A percentile compares a stretch with the other conserved stretches of the same genome.
phyloP scores from a whole-genome alignment of 345 rosid species.

The Mallotus nudiflorus region DNA sequence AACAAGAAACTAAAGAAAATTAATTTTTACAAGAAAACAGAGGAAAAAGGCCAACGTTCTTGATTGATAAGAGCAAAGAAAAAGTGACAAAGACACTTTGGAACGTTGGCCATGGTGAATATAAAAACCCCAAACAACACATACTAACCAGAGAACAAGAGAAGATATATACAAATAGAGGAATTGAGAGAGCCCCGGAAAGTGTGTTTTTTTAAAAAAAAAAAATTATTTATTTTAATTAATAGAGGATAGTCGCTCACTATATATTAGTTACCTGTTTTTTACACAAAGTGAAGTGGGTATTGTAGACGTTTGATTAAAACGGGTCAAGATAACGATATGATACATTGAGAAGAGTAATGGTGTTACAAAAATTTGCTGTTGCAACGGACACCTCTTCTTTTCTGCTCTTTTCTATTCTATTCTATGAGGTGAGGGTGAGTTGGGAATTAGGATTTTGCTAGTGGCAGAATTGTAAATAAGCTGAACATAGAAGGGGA shows the following conservation, averaged over 20 bases:
- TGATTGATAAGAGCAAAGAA: slow-evolving; percentile 33
- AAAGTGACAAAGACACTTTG: slow-evolving; percentile 36
- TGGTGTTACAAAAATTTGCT: not conserved
- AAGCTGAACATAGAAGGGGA: not conserved
- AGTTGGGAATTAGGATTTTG: not conserved
- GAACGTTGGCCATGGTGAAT: slow-evolving; percentile 39
- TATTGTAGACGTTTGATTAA: slow-evolving; percentile 24
- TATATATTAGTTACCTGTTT: slow-evolving; percentile 4
- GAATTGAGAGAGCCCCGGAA: not conserved
- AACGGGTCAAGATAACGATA: not conserved
- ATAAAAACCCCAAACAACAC: slow-evolving; percentile 11
- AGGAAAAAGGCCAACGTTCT: slow-evolving; percentile 51
- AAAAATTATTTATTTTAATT: not conserved
- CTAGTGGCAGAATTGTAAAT: slow-evolving; percentile 17
- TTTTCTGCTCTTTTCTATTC: too few relatives aligned
- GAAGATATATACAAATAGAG: not conserved
- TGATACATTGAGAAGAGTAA: not conserved
- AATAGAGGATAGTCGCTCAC: too few relatives aligned
- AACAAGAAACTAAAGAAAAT: slow-evolving; percentile 13
- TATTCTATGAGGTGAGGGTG: too few relatives aligned
- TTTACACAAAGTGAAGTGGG: slow-evolving; percentile 2
- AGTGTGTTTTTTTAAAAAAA: slow-evolving; percentile 10
- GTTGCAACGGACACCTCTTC: not conserved
- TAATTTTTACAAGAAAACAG: slow-evolving; percentile 19
- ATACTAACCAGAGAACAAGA: slow-evolving; percentile 26